These are phyloP conservation scores for Silene coronaria DNA, from an alignment of 179 eudicot species.

Conservation along the genomic window DNA sequence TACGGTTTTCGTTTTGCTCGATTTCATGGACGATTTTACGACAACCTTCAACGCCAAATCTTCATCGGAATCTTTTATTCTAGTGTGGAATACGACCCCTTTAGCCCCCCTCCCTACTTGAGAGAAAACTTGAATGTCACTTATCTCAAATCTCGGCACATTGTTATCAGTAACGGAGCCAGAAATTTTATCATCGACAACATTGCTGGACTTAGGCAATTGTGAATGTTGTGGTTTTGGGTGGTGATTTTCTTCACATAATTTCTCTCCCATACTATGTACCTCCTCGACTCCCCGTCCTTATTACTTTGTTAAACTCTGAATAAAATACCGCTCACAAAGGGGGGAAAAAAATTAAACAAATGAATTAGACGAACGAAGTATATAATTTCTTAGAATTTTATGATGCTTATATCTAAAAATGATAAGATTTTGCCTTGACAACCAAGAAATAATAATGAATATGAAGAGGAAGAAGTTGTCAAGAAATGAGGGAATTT, in stretches of 20 bases:
- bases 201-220: neutral
- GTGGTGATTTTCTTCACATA: no score
- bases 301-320: no score
- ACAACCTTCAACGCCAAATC: conserved; percentile 69
- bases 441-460: neutral
- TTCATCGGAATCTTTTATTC: conserved; percentile 17
- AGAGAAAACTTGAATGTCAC: conserved; percentile 36
- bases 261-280: neutral
- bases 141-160: conserved; percentile 20
- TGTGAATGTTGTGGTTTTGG: no score
- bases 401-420: no score
- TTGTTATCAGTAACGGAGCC: neutral
- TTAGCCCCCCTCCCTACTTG: conserved; percentile 88
- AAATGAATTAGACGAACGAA: no score
- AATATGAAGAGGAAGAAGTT: neutral
- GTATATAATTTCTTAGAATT: neutral
- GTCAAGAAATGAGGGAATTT: neutral
- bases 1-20: conserved; percentile 20
- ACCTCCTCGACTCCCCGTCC: no score
- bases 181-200: neutral
- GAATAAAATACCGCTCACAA: no score
- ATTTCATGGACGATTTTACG: conserved; percentile 45
- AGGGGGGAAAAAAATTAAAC: no score
- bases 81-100: conserved; percentile 71
- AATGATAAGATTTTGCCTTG: neutral